Evolutionary conservation across 148 eudicot species (phyloP), one percentile per base, ranked within the genome.

Genomic region (Rhododendron simsii): DNA sequence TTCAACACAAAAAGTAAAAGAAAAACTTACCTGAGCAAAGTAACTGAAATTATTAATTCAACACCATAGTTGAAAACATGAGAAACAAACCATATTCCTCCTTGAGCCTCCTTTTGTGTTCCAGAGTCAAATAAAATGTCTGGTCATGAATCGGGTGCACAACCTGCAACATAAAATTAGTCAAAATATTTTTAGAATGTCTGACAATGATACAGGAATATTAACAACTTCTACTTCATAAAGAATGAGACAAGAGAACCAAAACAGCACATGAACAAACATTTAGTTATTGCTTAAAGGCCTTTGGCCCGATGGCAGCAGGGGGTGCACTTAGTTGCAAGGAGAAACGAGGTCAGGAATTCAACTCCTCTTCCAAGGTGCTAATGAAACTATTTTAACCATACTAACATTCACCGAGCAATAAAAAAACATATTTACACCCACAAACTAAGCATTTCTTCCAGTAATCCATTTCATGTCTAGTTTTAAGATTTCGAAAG

Each of bases 71-170:
- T 23, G 51, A 26, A 74, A 6, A 26, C 23, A 83, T 37, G 14
- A 37, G 39, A 26, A 44, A 88, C 91, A 33, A 84, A 91, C 91
- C 93, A 84, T 55, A 91, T 86, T 91, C 93, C 63, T 89, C 90
- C 83, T 90, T 91, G 33, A 91, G 87, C 83, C 85, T 85, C 85
- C 67, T 81, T 83, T 90, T 90, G 55, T 91, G 93, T 11, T 90
- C 88, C 80, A 86, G 33, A 0, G 90, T 87, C 85, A 91, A 89
- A 89, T 91, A 91, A 84, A 90, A 87, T 15, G 91, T 91, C 47
- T 90, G 91, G 81, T 91, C 93, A 86, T 91, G 93, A 78, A 91
- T 88, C 9, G 93, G 89, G 84, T 90, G 91, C 50, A 87, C 80
- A 83, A 91, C 91, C 93, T 91, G 86, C 30, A 81, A 48, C 23